A percentile compares a stretch with the other conserved stretches of the same genome.
Conservation (phyloP, 331 rosid species). For the Pyrus hybrid region DNA sequence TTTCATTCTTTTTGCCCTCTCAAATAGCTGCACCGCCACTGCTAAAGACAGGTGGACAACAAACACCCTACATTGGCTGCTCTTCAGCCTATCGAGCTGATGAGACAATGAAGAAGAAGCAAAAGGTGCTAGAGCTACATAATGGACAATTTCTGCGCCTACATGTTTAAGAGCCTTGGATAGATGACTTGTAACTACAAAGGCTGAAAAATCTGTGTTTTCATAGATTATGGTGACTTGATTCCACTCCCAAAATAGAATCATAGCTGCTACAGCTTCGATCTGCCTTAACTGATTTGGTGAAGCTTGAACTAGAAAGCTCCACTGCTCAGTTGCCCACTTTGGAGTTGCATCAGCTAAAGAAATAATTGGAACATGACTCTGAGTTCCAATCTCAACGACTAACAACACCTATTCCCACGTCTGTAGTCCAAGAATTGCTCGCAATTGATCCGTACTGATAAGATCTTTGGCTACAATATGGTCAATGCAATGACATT, state of each 20-base stretch:
- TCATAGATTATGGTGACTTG: constrained; percentile 18
- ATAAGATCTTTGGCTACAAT: constrained; percentile 9
- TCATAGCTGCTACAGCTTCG: constrained; percentile 5
- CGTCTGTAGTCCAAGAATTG: constrained; percentile 2
- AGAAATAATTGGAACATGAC: background rate
- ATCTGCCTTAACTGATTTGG: background rate
- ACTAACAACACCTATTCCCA: constrained; percentile 8
- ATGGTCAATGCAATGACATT: background rate
- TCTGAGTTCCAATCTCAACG: too few relatives aligned
- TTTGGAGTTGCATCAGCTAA: background rate
- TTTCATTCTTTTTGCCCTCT: background rate
- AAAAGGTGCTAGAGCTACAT: background rate
- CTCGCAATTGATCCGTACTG: background rate
- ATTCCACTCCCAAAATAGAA: constrained; percentile 8
- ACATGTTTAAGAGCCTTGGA: constrained; percentile 1
- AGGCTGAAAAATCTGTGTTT: background rate
- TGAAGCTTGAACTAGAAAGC: constrained; percentile 12
- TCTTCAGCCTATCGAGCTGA: background rate
- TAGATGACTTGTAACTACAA: background rate
- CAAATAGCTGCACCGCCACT: background rate
- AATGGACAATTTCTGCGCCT: background rate
- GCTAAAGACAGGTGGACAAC: constrained; percentile 8
- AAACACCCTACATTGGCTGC: constrained; percentile 5
- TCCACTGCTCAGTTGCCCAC: background rate
- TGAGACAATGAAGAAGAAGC: background rate